phyloP scores from a whole-genome alignment of 176 grass and related monocot genomes.

The barley (Hordeum vulgare) region MorexV3_pseudomolecules_assembly NC_058523.1:542979327-542979826 shows the following conservation, averaged over 20 bases:
- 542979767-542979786: background rate
- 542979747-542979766: slow-evolving; percentile 17
- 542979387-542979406: background rate
- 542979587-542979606: background rate
- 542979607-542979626: background rate
- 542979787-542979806: too few species aligned
- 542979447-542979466: slow-evolving; percentile 72
- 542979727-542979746: slow-evolving; percentile 44
- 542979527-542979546: too few species aligned
- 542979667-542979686: slow-evolving; percentile 26
- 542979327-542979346: too few species aligned
- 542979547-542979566: too few species aligned
- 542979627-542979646: slow-evolving; percentile 40
- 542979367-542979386: slow-evolving; percentile 28
- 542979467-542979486: slow-evolving; percentile 83
- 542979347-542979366: background rate
- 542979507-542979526: background rate
- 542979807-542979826: background rate
- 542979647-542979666: slow-evolving; percentile 50
- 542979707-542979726: slow-evolving; percentile 56
- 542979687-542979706: slow-evolving; percentile 20
- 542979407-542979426: background rate
- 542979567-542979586: too few species aligned
- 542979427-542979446: slow-evolving; percentile 31
- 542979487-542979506: slow-evolving; percentile 30